These are phyloP conservation scores for Rhodamnia argentea DNA, from an alignment of 345 rosid genomes.

Conservation along the genomic window DNA sequence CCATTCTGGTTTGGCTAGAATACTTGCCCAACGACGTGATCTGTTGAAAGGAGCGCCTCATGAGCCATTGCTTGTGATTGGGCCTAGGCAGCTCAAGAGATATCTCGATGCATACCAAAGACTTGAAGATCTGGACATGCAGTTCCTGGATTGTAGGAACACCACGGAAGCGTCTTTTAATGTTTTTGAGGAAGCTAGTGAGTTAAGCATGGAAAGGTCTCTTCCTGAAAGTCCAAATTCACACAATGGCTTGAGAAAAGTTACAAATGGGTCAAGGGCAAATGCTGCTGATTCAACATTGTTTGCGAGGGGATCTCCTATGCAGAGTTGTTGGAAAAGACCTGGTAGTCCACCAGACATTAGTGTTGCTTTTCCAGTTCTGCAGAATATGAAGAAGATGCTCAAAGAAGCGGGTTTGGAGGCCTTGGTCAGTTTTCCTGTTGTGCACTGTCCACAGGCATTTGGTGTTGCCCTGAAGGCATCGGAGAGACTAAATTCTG, in stretches of 20 bases:
- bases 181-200: conserved; percentile 24
- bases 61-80: conserved; percentile 73
- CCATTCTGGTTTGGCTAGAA: conserved; percentile 79
- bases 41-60: conserved; percentile 54
- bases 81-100: conserved; percentile 65
- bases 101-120: conserved; percentile 81
- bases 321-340: conserved; percentile 69
- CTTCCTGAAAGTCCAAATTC: conserved; percentile 12
- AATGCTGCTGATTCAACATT: conserved; percentile 24
- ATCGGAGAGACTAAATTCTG: conserved; percentile 49
- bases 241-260: background rate
- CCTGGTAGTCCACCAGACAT: conserved; percentile 40
- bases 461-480: conserved; percentile 71
- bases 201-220: background rate
- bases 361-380: conserved; percentile 20
- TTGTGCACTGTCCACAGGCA: conserved; percentile 91
- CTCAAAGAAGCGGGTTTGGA: conserved; percentile 60
- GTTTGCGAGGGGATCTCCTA: conserved; percentile 52
- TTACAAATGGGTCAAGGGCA: background rate
- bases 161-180: conserved; percentile 55
- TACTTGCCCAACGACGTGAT: conserved; percentile 70
- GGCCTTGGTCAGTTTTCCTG: conserved; percentile 73
- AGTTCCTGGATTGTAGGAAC: conserved; percentile 78
- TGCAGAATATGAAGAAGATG: conserved; percentile 43
- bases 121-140: conserved; percentile 88